Conservation (phyloP, 2,329 filamentous ascomycete genomes). For the Colletotrichum costaricense region DNA sequence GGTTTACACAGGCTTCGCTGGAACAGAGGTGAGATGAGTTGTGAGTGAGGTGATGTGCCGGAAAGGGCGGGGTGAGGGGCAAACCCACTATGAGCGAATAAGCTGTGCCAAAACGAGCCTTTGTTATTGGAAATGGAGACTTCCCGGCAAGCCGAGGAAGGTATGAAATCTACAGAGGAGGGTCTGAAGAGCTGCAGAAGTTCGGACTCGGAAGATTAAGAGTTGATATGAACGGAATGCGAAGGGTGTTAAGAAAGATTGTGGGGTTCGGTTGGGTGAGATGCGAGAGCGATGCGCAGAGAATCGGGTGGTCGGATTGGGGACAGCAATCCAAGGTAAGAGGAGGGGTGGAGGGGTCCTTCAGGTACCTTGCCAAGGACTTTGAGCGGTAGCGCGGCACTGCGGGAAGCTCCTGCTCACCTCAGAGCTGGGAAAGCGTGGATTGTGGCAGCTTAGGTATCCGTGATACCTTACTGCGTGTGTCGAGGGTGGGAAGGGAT, state of each 20-base stretch:
- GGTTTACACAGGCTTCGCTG: slow-evolving; percentile 7
- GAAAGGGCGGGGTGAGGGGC: slow-evolving; percentile 24
- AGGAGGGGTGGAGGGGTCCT: not conserved
- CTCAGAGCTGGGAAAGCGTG: not conserved
- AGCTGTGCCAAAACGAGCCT: not conserved
- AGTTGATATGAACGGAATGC: slow-evolving; percentile 22
- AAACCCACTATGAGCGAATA: slow-evolving; percentile 23
- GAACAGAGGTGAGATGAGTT: not conserved
- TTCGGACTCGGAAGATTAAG: slow-evolving; percentile 16
- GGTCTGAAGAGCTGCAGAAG: not conserved
- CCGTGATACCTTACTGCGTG: not conserved
- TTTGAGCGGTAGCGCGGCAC: not conserved
- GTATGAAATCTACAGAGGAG: not conserved
- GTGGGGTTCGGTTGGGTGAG: slow-evolving; percentile 17
- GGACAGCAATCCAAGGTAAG: not conserved
- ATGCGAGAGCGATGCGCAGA: not conserved
- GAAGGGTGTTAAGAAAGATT: not conserved
- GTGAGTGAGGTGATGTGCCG: slow-evolving; percentile 18
- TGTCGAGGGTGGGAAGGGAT: slow-evolving; percentile 8
- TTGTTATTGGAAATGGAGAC: not conserved
- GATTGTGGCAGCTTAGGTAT: not conserved
- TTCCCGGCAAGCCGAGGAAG: not conserved
- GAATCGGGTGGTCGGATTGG: slow-evolving; percentile 1
- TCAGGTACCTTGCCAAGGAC: not conserved
- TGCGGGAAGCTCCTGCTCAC: not conserved